phyloP scores from a whole-genome alignment of 2,329 filamentous ascomycete genomes.

The Paraphaeosphaeria minitans region DNA sequence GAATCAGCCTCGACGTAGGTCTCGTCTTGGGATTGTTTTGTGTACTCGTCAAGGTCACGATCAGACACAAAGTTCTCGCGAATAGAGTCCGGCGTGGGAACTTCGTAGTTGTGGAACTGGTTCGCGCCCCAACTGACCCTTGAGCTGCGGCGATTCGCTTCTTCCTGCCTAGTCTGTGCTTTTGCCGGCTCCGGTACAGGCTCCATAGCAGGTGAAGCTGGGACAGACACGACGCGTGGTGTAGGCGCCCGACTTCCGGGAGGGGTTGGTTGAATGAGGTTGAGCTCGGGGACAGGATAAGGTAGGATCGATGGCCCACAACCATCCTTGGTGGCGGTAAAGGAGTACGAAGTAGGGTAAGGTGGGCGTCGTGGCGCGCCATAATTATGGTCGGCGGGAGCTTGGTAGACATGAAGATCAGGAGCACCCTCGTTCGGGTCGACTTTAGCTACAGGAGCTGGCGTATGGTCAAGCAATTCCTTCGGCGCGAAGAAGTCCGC shows the following conservation, averaged over 20 bases:
- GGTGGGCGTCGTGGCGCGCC: slow-evolving; percentile 38
- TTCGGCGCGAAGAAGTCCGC: slow-evolving; percentile 56
- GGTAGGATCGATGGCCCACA: slow-evolving; percentile 35
- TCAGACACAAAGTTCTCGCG: slow-evolving; percentile 46
- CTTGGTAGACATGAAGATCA: slow-evolving; percentile 51
- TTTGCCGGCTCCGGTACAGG: slow-evolving; percentile 26
- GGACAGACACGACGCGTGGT: slow-evolving; percentile 42
- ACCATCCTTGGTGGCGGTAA: slow-evolving; percentile 50
- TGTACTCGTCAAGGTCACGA: slow-evolving; percentile 30
- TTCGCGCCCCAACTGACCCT: slow-evolving; percentile 56
- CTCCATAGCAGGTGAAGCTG: slow-evolving; percentile 42
- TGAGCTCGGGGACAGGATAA: slow-evolving; percentile 58
- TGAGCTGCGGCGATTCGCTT: slow-evolving; percentile 31
- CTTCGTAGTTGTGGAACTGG: slow-evolving; percentile 54
- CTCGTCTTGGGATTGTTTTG: slow-evolving; percentile 41
- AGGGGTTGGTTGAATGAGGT: slow-evolving; percentile 63
- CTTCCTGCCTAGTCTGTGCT: slow-evolving; percentile 30
- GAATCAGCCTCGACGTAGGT: slow-evolving; percentile 48
- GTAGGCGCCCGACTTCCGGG: slow-evolving; percentile 55
- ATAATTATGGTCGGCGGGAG: slow-evolving; percentile 43
- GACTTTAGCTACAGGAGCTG: slow-evolving; percentile 43
- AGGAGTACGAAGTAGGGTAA: slow-evolving; percentile 45
- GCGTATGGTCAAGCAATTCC: slow-evolving; percentile 47
- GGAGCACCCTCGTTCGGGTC: slow-evolving; percentile 52
- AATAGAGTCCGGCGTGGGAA: slow-evolving; percentile 51